Evolutionary conservation across 352 stramenopile genomes (phyloP).

Genomic region (Plasmopara viticola): DNA sequence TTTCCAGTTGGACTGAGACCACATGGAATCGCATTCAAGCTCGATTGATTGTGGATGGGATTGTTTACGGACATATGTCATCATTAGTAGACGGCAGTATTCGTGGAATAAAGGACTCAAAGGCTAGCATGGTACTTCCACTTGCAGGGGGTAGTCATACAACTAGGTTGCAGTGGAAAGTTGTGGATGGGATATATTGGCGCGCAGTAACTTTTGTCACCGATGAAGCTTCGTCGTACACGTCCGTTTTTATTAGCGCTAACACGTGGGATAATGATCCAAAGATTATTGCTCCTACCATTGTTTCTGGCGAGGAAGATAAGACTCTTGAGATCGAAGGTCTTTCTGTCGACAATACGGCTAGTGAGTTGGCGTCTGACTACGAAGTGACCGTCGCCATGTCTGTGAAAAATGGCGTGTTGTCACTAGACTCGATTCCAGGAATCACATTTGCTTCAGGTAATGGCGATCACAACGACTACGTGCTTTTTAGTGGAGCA

Average conservation of each 20-base stretch:
- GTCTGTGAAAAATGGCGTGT: slow-evolving; percentile 46
- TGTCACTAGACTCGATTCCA: slow-evolving; percentile 42
- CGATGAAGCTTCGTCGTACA: slow-evolving; percentile 54
- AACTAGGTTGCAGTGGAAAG: slow-evolving; percentile 69
- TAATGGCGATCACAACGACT: slow-evolving; percentile 42
- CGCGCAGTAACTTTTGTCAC: slow-evolving; percentile 64
- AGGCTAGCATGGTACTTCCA: slow-evolving; percentile 55
- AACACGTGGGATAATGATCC: slow-evolving; percentile 72
- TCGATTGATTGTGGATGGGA: slow-evolving; percentile 56
- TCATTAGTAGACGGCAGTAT: slow-evolving; percentile 61
- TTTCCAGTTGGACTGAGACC: slow-evolving; percentile 38
- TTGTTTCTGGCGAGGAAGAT: slow-evolving; percentile 46
- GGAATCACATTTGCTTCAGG: slow-evolving; percentile 60
- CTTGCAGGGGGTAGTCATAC: slow-evolving; percentile 54
- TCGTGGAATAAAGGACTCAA: slow-evolving; percentile 65
- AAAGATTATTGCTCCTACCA: slow-evolving; percentile 30
- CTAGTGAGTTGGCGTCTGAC: slow-evolving; percentile 44
- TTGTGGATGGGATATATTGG: slow-evolving; percentile 62
- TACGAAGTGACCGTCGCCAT: slow-evolving; percentile 58
- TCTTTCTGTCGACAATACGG: slow-evolving; percentile 45
- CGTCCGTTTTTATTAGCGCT: slow-evolving; percentile 60
- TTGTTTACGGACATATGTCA: slow-evolving; percentile 61
- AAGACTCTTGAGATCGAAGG: slow-evolving; percentile 27
- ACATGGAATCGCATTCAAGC: slow-evolving; percentile 55
- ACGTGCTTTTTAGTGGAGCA: slow-evolving; percentile 54